Evolutionary conservation across 495 filamentous ascomycete genomes (phyloP).

Genomic region (Amorphotheca resinae): DNA sequence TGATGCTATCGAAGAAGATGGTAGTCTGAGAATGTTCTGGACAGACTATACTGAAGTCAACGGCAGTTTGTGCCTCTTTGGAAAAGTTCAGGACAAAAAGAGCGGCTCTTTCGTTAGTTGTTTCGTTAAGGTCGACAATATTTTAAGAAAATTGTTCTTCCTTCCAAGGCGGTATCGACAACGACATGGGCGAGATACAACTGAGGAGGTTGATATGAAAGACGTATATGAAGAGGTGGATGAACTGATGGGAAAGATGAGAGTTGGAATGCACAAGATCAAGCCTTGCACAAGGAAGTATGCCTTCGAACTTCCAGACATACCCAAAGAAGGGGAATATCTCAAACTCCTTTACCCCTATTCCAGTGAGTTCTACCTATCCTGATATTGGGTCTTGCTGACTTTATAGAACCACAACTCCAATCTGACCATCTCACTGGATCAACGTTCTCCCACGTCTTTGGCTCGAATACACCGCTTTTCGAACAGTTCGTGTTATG

Average conservation of each 20-base stretch:
- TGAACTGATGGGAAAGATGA: constrained; percentile 67
- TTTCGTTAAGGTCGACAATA: constrained; percentile 93
- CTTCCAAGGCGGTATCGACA: constrained; percentile 60
- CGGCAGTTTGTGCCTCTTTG: constrained; percentile 85
- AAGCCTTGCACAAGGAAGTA: constrained; percentile 85
- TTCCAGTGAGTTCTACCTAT: constrained; percentile 30
- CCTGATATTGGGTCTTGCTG: constrained; percentile 2
- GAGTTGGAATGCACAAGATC: constrained; percentile 82
- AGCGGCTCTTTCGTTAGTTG: constrained; percentile 70
- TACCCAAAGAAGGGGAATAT: constrained; percentile 84
- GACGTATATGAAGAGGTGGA: constrained; percentile 86
- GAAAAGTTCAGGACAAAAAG: constrained; percentile 88
- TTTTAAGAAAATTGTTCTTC: constrained; percentile 86
- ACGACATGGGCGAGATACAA: constrained; percentile 50
- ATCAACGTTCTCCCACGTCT: constrained; percentile 88
- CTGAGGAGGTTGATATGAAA: constrained; percentile 75
- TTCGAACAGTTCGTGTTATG: constrained; percentile 98
- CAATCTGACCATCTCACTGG: constrained; percentile 54
- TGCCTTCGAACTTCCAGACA: constrained; percentile 79
- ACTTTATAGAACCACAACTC: constrained; percentile 39
- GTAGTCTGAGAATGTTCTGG: constrained; percentile 91
- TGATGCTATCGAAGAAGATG: constrained; percentile 80
- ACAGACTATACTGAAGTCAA: constrained; percentile 90
- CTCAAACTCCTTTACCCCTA: constrained; percentile 92
- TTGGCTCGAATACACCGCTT: constrained; percentile 83